A percentile compares a stretch with the other conserved stretches of the same genome.
These are phyloP conservation scores for Entomortierella parvispora DNA, from an alignment of 192 early-diverging fungal species.

Conservation along the genomic window DNA sequence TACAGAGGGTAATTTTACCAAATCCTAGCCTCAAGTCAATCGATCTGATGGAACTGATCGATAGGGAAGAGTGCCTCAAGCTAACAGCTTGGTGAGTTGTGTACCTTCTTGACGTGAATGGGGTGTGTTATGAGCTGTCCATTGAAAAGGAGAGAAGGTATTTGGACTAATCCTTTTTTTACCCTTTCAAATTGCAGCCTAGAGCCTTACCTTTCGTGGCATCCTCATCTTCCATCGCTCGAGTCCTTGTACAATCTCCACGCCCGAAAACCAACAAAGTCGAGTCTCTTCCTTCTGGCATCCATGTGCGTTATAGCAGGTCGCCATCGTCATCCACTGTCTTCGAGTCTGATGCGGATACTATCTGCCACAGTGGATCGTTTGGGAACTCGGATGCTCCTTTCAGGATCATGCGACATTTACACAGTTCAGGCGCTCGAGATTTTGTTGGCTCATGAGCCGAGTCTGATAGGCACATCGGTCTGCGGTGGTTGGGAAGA, in stretches of 20 bases:
- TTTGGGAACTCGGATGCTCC: slow-evolving; percentile 18
- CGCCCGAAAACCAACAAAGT: not conserved
- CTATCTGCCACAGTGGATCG: slow-evolving; percentile 25
- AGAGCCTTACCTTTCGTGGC: slow-evolving; percentile 24
- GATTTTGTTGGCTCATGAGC: slow-evolving; percentile 32
- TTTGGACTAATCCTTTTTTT: not conserved
- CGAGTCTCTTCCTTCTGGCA: slow-evolving; percentile 19
- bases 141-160: not conserved
- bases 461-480: slow-evolving; percentile 26
- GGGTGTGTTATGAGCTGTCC: too few relatives aligned
- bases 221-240: slow-evolving; percentile 26
- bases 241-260: slow-evolving; percentile 16
- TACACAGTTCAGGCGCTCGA: slow-evolving; percentile 25
- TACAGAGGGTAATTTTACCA: slow-evolving; percentile 1
- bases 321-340: slow-evolving; percentile 23
- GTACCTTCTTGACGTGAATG: not conserved
- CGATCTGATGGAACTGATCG: slow-evolving; percentile 22
- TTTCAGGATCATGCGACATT: slow-evolving; percentile 12
- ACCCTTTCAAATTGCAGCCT: slow-evolving; percentile 1
- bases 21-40: not conserved
- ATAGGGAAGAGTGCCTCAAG: slow-evolving; percentile 22
- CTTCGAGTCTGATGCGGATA: slow-evolving; percentile 12
- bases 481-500: slow-evolving; percentile 5
- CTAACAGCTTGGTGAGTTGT: slow-evolving; percentile 10
- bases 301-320: slow-evolving; percentile 26